phyloP scores from a whole-genome alignment of 345 rosid genomes.

The Melaleuca alternifolia region DNA sequence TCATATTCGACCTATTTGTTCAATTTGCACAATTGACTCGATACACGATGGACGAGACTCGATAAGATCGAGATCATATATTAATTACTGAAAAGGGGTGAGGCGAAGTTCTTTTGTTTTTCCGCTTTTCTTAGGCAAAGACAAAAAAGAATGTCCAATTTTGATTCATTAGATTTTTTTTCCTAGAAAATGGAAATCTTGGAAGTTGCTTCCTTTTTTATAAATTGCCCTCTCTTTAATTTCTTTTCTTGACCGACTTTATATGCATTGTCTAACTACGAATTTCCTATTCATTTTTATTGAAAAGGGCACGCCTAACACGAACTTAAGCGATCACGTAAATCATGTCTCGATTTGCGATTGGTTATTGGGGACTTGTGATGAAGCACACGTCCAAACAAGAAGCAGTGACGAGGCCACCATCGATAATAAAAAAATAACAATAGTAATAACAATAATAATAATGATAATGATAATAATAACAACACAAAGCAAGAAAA shows the following conservation, averaged over 20 bases:
- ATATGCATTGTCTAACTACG: background rate
- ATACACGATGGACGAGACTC: background rate
- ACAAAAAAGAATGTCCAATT: background rate
- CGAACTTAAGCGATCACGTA: background rate
- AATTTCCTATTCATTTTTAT: background rate
- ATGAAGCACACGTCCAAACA: background rate
- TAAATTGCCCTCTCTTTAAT: background rate
- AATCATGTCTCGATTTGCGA: background rate
- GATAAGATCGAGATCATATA: background rate
- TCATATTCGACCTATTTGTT: accelerated
- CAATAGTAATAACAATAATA: too few relatives aligned
- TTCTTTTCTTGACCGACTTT: background rate
- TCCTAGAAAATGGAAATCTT: background rate
- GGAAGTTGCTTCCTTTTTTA: background rate
- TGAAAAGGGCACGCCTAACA: background rate
- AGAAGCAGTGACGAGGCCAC: background rate
- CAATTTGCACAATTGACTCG: background rate
- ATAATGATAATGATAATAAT: too few relatives aligned
- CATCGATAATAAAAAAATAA: background rate
- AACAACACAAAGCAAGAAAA: background rate
- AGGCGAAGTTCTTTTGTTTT: background rate
- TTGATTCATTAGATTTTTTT: background rate
- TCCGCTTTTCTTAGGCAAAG: background rate
- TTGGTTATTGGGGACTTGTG: background rate
- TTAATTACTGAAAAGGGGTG: background rate